A percentile compares a stretch with the other conserved stretches of the same genome.
phyloP scores from a whole-genome alignment of 1,139 yeast species.

The Hyphopichia wangnamkhiaoensis region DNA sequence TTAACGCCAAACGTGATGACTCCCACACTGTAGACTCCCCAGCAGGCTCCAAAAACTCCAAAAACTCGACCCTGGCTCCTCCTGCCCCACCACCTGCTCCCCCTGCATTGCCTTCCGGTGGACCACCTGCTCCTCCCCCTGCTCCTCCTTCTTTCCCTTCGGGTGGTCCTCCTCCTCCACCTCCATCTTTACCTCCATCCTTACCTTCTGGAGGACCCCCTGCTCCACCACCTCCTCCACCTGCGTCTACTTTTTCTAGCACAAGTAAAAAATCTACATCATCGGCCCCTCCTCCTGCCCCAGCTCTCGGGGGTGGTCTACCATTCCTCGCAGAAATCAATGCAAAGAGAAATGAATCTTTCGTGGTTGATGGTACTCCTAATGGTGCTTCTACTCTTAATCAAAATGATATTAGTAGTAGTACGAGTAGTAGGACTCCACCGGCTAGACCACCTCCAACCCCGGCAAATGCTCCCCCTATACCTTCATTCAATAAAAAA shows the following conservation, averaged over 20 bases:
- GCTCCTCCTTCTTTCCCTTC: constrained; percentile 10
- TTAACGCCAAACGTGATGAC: constrained; percentile 56
- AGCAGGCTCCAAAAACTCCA: constrained; percentile 5
- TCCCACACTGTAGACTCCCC: constrained; percentile 57
- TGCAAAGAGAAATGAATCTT: constrained; percentile 36
- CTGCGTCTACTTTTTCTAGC: constrained; percentile 13
- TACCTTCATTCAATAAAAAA: constrained; percentile 6
- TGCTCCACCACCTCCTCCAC: constrained; percentile 9
- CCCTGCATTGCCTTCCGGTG: constrained; percentile 12
- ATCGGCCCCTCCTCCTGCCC: constrained; percentile 11
- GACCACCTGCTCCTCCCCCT: constrained; percentile 9
- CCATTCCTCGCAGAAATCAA: constrained; percentile 47
- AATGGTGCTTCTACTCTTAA: constrained; percentile 17
- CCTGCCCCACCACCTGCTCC: constrained; percentile 12
- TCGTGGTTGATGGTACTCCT: constrained; percentile 34
- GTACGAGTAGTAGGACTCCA: neutral
- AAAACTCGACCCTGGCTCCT: constrained; percentile 9
- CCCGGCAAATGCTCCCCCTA: constrained; percentile 15
- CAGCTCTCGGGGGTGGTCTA: constrained; percentile 29
- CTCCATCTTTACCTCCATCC: constrained; percentile 16
- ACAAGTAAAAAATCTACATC: constrained; percentile 1
- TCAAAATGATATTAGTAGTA: no score
- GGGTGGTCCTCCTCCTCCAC: constrained; percentile 16
- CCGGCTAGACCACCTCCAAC: constrained; percentile 12
- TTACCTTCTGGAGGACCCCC: constrained; percentile 27